These are phyloP conservation scores for Backusella mclennaniae DNA, from an alignment of 192 early-diverging fungal genomes.

Conservation along the genomic window DNA sequence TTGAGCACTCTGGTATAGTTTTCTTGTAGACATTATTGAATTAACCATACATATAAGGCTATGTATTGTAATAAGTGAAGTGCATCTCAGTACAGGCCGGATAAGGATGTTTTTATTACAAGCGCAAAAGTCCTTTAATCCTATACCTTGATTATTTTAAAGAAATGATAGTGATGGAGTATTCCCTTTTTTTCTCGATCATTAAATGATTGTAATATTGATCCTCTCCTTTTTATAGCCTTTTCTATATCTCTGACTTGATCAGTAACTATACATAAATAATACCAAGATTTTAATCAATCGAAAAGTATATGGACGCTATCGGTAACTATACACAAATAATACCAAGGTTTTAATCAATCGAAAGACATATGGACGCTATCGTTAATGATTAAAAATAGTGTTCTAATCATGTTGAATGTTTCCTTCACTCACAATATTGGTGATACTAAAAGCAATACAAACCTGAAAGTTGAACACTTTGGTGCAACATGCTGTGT, in stretches of 20 bases:
- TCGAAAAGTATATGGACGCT: too few species aligned
- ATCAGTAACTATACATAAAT: neutral
- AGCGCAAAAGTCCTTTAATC: neutral
- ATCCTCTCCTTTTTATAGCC: neutral
- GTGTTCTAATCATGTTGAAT: neutral
- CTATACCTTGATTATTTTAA: neutral
- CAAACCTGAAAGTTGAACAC: neutral
- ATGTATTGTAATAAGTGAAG: neutral
- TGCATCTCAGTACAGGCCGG: too few species aligned
- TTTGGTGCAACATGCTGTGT: neutral
- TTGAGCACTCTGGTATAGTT: too few species aligned
- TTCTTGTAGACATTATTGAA: too few species aligned
- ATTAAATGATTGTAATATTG: neutral
- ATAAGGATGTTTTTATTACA: neutral
- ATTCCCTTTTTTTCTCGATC: neutral
- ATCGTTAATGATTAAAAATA: too few species aligned
- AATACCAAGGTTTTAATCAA: neutral
- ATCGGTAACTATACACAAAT: neutral
- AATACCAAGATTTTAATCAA: neutral
- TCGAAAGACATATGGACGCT: too few species aligned
- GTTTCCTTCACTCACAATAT: too few species aligned
- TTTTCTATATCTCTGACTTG: neutral
- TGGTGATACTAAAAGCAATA: neutral
- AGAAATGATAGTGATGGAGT: neutral
- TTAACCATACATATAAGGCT: too few species aligned